Percentiles rank a stretch among this genome's conserved stretches.
These are phyloP conservation scores for Clarireedia paspali DNA, from an alignment of 2,329 filamentous ascomycete genomes.

Conservation along the genomic window DNA sequence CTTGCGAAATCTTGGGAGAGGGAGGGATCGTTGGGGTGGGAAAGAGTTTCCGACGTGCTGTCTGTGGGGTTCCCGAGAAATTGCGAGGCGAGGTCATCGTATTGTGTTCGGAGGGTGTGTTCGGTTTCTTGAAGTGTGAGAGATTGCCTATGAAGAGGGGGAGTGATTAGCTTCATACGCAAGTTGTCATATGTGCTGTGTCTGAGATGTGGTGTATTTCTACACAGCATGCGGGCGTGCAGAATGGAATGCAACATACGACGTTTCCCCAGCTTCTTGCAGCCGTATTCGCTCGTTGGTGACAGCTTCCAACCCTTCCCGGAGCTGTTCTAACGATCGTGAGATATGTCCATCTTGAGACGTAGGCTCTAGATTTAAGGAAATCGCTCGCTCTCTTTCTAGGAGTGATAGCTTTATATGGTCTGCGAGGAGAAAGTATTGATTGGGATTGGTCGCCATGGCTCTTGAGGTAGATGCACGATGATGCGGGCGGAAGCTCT, in stretches of 20 bases:
- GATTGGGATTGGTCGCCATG: conserved; percentile 53
- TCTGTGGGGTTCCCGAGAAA: conserved; percentile 60
- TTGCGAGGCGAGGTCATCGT: conserved; percentile 68
- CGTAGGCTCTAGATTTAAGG: conserved; percentile 61
- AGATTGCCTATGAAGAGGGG: conserved; percentile 23
- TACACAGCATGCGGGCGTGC: no score
- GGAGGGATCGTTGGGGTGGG: conserved; percentile 55
- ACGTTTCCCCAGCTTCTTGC: conserved; percentile 54
- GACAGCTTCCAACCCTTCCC: conserved; percentile 67
- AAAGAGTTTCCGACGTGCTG: conserved; percentile 43
- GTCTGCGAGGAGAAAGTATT: conserved; percentile 88
- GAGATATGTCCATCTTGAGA: conserved; percentile 85
- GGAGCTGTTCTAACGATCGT: conserved; percentile 78
- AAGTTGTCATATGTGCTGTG: neutral
- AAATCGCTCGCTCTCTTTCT: conserved; percentile 80
- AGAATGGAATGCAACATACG: conserved; percentile 36
- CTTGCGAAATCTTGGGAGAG: conserved; percentile 57
- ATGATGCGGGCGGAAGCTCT: neutral
- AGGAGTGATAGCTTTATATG: conserved; percentile 94
- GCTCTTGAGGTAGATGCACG: conserved; percentile 9
- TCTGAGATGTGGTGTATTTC: neutral
- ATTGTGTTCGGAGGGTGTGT: conserved; percentile 62
- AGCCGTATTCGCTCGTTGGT: conserved; percentile 57
- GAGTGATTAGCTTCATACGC: neutral
- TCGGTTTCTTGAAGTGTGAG: conserved; percentile 57